Percentiles rank a stretch among this genome's conserved stretches.
phyloP scores from a whole-genome alignment of 768 basidiomycete genomes.

The Gelatoporia subvermispora region DNA sequence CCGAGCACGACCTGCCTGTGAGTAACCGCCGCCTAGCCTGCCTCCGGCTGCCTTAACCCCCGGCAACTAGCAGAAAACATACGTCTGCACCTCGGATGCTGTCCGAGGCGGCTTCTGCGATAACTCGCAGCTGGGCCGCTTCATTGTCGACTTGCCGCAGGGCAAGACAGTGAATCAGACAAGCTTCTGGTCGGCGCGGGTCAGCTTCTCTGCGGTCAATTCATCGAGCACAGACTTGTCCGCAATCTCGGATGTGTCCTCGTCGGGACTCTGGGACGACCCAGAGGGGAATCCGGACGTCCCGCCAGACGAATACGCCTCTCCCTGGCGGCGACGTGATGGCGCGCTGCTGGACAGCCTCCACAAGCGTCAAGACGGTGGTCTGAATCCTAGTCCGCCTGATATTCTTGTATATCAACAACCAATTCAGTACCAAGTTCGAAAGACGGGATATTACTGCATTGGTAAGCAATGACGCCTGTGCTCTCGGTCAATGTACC shows the following conservation, averaged over 20 bases:
- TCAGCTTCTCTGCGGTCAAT: conserved; percentile 48
- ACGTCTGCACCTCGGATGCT: conserved; percentile 85
- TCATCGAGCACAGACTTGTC: conserved; percentile 18
- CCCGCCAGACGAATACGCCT: conserved; percentile 41
- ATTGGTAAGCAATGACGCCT: conserved; percentile 57
- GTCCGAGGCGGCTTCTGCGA: conserved; percentile 69
- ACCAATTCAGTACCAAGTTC: conserved; percentile 79
- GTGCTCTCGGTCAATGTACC: background rate
- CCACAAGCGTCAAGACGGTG: conserved; percentile 13
- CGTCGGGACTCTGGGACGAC: conserved; percentile 49
- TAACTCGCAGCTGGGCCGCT: conserved; percentile 70
- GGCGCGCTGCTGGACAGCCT: conserved; percentile 1
- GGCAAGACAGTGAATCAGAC: conserved; percentile 64
- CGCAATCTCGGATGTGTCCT: conserved; percentile 14
- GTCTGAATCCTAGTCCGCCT: conserved; percentile 44
- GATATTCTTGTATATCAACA: conserved; percentile 52
- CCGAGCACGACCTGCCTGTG: conserved; percentile 59
- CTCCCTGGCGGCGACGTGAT: conserved; percentile 42
- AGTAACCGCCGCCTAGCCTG: conserved; percentile 26
- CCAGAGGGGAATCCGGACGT: conserved; percentile 56
- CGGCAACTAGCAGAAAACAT: conserved; percentile 70
- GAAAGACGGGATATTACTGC: conserved; percentile 92
- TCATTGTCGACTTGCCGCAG: conserved; percentile 75
- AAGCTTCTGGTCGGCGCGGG: conserved; percentile 82
- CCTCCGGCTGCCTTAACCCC: conserved; percentile 11